Percentiles rank a stretch among this genome's conserved stretches.
These are phyloP conservation scores for Apiospora sp. DNA, from an alignment of 2,329 filamentous ascomycete genomes.

Conservation along the genomic window DNA sequence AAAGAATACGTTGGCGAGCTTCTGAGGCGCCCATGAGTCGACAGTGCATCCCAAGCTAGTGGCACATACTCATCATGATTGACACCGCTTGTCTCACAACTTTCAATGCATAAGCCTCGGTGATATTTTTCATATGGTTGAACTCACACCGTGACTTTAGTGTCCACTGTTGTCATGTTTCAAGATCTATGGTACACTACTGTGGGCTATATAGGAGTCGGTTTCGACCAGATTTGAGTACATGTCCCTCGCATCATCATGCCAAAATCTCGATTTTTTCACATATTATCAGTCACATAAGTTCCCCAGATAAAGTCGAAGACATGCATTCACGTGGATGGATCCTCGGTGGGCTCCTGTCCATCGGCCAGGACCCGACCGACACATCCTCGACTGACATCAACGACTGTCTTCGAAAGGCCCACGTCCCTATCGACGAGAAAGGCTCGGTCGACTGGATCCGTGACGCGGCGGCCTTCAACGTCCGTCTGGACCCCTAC, in stretches of 20 bases:
- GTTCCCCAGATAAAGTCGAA: background rate
- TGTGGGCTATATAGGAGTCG: background rate
- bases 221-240: background rate
- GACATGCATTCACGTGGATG: background rate
- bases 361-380: background rate
- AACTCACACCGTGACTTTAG: too few relatives aligned
- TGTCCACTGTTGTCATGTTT: background rate
- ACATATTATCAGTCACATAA: background rate
- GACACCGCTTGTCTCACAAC: background rate
- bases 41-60: background rate
- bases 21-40: background rate
- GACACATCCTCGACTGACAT: constrained; percentile 16
- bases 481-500: constrained; percentile 37
- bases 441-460: constrained; percentile 41
- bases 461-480: constrained; percentile 40
- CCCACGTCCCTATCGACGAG: constrained; percentile 35
- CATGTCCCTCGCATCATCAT: background rate
- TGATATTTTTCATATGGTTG: fast-evolving
- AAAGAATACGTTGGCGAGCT: background rate
- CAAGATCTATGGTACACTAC: background rate
- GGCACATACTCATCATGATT: background rate
- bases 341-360: background rate
- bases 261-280: background rate
- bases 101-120: background rate
- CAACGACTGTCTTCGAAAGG: constrained; percentile 37